These are phyloP conservation scores for Fusarium sarcochroum DNA, from an alignment of 2,329 filamentous ascomycete species.

Conservation along the genomic window DNA sequence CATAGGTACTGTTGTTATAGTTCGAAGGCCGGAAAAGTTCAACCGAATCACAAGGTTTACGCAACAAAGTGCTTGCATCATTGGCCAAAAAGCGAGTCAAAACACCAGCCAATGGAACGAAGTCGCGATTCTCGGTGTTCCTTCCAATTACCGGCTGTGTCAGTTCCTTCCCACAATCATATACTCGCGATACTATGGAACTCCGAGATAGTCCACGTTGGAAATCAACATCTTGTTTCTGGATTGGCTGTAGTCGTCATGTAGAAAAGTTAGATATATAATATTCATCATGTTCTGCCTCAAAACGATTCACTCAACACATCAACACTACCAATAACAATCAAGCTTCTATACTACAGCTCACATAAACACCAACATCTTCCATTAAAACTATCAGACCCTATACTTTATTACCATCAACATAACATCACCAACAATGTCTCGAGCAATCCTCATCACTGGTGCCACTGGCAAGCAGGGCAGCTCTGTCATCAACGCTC, in stretches of 20 bases:
- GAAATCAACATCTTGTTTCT: background rate
- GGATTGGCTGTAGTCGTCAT: rapidly evolving
- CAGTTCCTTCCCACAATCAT: background rate
- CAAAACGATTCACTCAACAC: background rate
- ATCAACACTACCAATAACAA: background rate
- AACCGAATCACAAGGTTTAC: no score
- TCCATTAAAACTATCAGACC: background rate
- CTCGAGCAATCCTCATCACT: conserved; percentile 34
- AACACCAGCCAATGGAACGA: no score
- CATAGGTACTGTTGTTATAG: no score
- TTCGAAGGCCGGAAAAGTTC: no score
- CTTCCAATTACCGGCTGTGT: no score
- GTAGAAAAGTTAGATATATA: background rate
- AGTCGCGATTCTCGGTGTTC: no score
- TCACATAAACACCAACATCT: background rate
- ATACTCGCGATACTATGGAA: background rate
- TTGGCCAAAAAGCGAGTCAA: no score
- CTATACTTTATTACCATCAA: rapidly evolving
- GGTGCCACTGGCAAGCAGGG: conserved; percentile 39
- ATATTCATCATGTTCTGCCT: background rate
- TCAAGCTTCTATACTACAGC: no score
- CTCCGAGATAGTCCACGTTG: conserved; percentile 7
- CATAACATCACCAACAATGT: conserved; percentile 7
- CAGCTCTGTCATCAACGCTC: conserved; percentile 26
- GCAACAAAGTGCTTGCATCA: no score